Evolutionary conservation across 106 monocot genomes (phyloP), one percentile per base, ranked within the genome.

Genomic region (Dendrobium catenatum): DNA sequence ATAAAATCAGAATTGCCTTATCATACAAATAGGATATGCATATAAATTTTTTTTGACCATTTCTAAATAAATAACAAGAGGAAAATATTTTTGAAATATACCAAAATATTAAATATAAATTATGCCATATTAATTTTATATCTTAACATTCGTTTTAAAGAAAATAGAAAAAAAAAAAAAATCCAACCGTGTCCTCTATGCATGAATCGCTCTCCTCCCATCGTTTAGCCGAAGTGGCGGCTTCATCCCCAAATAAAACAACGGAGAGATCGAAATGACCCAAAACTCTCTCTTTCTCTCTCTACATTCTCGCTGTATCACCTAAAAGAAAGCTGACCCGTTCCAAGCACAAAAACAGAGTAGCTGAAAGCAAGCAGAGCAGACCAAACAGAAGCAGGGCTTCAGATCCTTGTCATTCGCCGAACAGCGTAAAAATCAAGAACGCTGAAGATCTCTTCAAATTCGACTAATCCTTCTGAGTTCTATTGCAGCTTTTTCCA

Each of bases 381-480:
- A 49, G 16, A 49, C 18, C 76, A 47, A 49, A 76, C 15, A 5
- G 42, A 76, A 49, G 48, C 48, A 76, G 49, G 27, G 48, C 76
- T 47, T 8, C 11, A 27, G 76, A 51, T 2, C 22, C 20, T 20
- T 26, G 9, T 41, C 74, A 16, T 42, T 42, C 19, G 41, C 49
- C 3, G 76, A 76, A 49, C 27, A 24, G 3, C 24, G 10, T 43
- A n/a, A 41, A 81, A 73, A 5, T 17, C 46, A 56, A 58, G 66
- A 31, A 77, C 27, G 15, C 13, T 2, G 31, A 68, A 78, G 83
- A 68, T 82, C 49, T 68, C 10, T 33, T 77, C 26, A 37, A 40
- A 83, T 46, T 13, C 54, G 9, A n/a, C 47, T 41, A 78, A 42
- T 48, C 76, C 59, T 64, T 46, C 17, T 3, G 43, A 26, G 20